These are phyloP conservation scores for Apiospora kogelbergensis DNA, from an alignment of 2,329 filamentous ascomycete species.

Conservation along the genomic window DNA sequence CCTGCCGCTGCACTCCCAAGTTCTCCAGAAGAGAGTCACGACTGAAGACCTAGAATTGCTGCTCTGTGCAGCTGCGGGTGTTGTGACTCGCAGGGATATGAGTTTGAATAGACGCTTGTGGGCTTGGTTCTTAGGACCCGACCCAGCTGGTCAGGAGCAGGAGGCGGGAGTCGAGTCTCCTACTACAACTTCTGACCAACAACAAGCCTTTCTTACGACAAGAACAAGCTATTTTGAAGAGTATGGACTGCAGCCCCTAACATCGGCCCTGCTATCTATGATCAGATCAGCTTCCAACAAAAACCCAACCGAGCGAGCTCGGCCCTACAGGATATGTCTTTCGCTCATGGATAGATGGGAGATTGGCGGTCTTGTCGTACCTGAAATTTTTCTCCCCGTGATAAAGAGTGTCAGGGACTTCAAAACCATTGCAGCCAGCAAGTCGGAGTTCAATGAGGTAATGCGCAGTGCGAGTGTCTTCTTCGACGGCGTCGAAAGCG, in stretches of 20 bases:
- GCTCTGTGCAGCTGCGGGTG: slow-evolving; percentile 78
- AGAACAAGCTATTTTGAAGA: slow-evolving; percentile 81
- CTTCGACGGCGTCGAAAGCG: slow-evolving; percentile 95
- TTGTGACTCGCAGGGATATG: slow-evolving; percentile 92
- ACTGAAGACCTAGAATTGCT: slow-evolving; percentile 77
- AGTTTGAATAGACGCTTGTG: slow-evolving; percentile 92
- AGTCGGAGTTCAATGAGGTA: slow-evolving; percentile 78
- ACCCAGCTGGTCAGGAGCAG: slow-evolving; percentile 48
- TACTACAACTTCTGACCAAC: slow-evolving; percentile 40
- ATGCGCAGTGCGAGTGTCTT: slow-evolving; percentile 92
- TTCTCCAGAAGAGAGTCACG: slow-evolving; percentile 75
- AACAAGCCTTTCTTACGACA: slow-evolving; percentile 49
- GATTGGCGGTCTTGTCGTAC: slow-evolving; percentile 85
- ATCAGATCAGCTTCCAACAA: slow-evolving; percentile 56
- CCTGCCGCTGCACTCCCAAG: slow-evolving; percentile 77
- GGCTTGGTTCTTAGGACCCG: slow-evolving; percentile 92
- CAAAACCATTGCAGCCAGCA: slow-evolving; percentile 62
- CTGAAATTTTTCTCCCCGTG: slow-evolving; percentile 83
- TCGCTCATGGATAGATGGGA: slow-evolving; percentile 99
- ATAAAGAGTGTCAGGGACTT: slow-evolving; percentile 78
- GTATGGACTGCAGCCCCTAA: slow-evolving; percentile 73
- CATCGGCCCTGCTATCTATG: slow-evolving; percentile 73
- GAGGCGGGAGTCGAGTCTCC: slow-evolving; percentile 49
- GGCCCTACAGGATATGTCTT: slow-evolving; percentile 86
- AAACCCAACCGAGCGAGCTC: slow-evolving; percentile 68